Evolutionary conservation across 2,329 filamentous ascomycete species (phyloP), one percentile per base, ranked within the genome.

Genomic region (Fusarium robinianum): DNA sequence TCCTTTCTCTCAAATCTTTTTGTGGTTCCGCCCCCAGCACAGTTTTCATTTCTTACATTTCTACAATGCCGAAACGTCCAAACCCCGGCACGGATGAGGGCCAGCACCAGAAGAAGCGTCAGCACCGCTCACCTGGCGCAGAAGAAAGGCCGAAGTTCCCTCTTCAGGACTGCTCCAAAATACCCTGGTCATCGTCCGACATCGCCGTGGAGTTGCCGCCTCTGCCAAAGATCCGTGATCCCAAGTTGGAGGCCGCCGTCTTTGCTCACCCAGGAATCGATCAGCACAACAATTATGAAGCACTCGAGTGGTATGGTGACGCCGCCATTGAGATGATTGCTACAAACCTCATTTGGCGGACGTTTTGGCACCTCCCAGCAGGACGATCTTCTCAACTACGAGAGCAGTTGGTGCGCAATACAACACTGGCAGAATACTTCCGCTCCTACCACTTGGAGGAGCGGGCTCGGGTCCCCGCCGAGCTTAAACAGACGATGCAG

Each of bases 231-330:
- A 79, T 90, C 36, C 60, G 74, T 5, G 78, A 90, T 51, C 69
- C 75, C 0, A 67, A 72, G 15, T 73, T 91, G 12, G 80, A 84
- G 57, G 71, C 69, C 17, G 78, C 82, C 11, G 80, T 83, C 8
- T 85, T 91, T 59, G 88, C 79, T 1, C 88, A 92, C 57, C 71
- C 76, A 2, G 82, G 80, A 2, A 62, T 72, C 40, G 60, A 59
- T 4, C 18, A 41, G 4, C 50, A 45, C 2, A 57, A 61, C 17
- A 68, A 67, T 60, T 96, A 96, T 67, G 91, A 96, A 61, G 80
- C 82, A 12, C 80, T 96, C 6, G 92, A 97, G 67, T 90, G 92
- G 71, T 76, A 96, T 6, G 92, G 92, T 6, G 92, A 97, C 64
- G 86, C 88, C 14, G 92, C 92, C 58, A 74, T 95, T 37, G 87